phyloP scores from a whole-genome alignment of 257 asterid genomes.

The Solanum chiquidenum region DNA sequence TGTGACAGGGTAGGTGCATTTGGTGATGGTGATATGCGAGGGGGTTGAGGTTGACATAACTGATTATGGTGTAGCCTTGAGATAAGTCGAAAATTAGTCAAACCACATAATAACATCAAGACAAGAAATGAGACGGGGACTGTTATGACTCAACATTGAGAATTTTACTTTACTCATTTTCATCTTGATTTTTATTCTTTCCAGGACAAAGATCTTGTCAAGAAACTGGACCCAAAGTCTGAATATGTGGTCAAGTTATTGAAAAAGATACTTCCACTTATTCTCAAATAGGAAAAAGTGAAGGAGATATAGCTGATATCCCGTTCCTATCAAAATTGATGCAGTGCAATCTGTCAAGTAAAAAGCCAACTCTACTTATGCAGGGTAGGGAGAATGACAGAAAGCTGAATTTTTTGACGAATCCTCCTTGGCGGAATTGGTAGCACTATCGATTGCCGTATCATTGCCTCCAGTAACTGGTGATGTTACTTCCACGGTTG shows the following conservation, averaged over 20 bases:
- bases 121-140: background rate
- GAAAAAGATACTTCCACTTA: background rate
- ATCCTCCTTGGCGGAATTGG: background rate
- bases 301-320: background rate
- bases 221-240: background rate
- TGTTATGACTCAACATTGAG: background rate
- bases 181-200: background rate
- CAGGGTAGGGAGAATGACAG: conserved; percentile 23
- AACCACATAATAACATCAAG: background rate
- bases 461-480: conserved; percentile 20
- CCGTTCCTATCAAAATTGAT: background rate
- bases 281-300: background rate
- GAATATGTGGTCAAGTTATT: background rate
- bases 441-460: conserved; percentile 10
- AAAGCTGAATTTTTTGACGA: conserved; percentile 1
- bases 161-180: background rate
- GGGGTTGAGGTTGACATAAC: conserved; percentile 31
- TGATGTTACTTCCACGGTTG: conserved; percentile 13
- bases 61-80: background rate
- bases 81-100: background rate
- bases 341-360: background rate
- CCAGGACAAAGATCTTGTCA: background rate
- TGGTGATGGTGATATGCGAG: conserved; percentile 51
- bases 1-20: conserved; percentile 23
- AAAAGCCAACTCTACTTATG: conserved; percentile 21